Evolutionary conservation across 2,329 filamentous ascomycete genomes (phyloP), one percentile per base, ranked within the genome.

Genomic region (Corinectria fuckeliana): DNA sequence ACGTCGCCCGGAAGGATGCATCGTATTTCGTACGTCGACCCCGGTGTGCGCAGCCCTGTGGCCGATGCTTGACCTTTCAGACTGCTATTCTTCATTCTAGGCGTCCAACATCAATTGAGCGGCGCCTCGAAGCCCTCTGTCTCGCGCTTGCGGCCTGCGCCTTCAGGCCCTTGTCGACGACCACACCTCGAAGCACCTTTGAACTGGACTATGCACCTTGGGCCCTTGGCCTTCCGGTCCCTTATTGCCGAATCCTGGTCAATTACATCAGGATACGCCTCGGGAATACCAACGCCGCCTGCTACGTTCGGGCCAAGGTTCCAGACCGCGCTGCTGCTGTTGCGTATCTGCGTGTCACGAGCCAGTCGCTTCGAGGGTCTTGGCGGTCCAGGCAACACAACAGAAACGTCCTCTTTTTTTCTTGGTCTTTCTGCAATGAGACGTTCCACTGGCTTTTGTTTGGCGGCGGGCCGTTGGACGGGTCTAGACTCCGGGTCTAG

Each of bases 281-380:
- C 66, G 66, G 66, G 56, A 69, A 66, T 69, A 69, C 63, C 63
- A 62, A 47, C 26, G 10, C 23, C 44, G 3, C 21, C n/a, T 16
- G 32, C 10, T 36, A n/a, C n/a, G 7, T 18, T 7, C 14, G 50
- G 44, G 59, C 59, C 53, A 38, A 21, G 23, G 61, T 42, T 63
- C 61, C 54, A 63, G 61, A 63, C 61, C 58, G 23, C 50, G 42
- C 57, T 36, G 32, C 56, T n/a, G n/a, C n/a, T n/a, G n/a, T n/a
- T n/a, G 55, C 47, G 49, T 58, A 63, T 62, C 61, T 63, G 61
- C 66, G 63, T 68, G 66, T 57, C 57, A 59, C 57, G 59, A 68
- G 66, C 66, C 66, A 68, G n/a, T 4, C 48, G 50, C 44, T 28
- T n/a, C 14, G 7, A 18, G 4, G 9, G 26, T 42, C 49, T 51